Conservation (phyloP, 163 green algal species). For the Trebouxiophyceae sp. region DNA sequence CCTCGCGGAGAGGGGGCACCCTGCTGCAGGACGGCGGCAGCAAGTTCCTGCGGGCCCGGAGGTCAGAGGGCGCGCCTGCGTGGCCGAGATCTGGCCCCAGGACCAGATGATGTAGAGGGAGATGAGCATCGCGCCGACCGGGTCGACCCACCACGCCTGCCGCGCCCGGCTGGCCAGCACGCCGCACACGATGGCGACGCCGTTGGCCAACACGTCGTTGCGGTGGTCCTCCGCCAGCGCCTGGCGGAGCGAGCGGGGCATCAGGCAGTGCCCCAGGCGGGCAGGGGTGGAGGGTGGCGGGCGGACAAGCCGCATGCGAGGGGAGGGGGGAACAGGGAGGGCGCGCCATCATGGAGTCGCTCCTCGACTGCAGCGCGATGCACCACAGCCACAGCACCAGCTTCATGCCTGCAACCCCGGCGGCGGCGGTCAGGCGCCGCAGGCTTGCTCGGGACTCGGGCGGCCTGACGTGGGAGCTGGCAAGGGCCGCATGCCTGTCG, state of each 20-base stretch:
- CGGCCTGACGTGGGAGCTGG: too few relatives aligned
- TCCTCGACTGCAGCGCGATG: constrained; percentile 19
- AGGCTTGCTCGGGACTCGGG: too few relatives aligned
- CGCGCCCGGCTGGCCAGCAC: constrained; percentile 11
- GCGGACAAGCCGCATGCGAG: too few relatives aligned
- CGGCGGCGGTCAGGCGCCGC: too few relatives aligned
- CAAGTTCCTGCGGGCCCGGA: too few relatives aligned
- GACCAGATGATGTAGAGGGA: constrained; percentile 44
- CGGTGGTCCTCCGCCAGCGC: constrained; percentile 37
- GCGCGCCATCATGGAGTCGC: constrained; percentile 1
- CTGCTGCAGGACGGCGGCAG: too few relatives aligned
- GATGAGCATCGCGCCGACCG: constrained; percentile 40
- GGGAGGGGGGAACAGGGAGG: too few relatives aligned
- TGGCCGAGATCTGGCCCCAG: constrained; percentile 41
- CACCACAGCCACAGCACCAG: constrained; percentile 41
- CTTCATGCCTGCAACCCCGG: constrained; percentile 40
- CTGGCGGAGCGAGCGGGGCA: background rate
- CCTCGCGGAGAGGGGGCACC: too few relatives aligned
- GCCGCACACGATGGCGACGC: constrained; percentile 23
- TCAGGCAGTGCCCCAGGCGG: background rate
- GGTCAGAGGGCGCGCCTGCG: constrained; percentile 35
- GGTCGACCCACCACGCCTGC: constrained; percentile 46
- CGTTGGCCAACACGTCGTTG: constrained; percentile 30
- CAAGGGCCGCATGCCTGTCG: constrained; percentile 21
- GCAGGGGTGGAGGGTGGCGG: too few relatives aligned